phyloP scores from a whole-genome alignment of 2,329 filamentous ascomycete genomes.

The Aspergillus hortae region DNA sequence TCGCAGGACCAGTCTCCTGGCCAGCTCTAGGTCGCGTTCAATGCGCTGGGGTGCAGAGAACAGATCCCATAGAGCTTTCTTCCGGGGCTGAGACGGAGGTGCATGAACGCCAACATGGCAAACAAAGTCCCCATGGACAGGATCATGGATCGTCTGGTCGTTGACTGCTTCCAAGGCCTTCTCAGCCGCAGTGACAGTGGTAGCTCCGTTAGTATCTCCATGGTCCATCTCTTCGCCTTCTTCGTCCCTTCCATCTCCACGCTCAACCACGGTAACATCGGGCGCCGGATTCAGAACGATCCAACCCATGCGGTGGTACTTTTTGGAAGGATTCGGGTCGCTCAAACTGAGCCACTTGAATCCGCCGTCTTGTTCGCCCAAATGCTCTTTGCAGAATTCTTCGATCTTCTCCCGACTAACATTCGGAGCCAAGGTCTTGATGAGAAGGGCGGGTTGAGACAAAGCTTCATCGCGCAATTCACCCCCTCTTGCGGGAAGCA shows the following conservation, averaged over 20 bases:
- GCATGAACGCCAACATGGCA: slow-evolving; percentile 97
- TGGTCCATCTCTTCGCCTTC: slow-evolving; percentile 53
- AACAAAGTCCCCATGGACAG: slow-evolving; percentile 89
- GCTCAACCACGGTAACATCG: slow-evolving; percentile 65
- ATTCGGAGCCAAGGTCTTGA: slow-evolving; percentile 96
- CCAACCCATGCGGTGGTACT: slow-evolving; percentile 97
- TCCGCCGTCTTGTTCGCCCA: slow-evolving; percentile 85
- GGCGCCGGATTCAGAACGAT: slow-evolving; percentile 85
- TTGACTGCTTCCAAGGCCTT: slow-evolving; percentile 93
- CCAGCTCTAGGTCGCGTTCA: slow-evolving; percentile 81
- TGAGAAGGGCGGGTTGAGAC: slow-evolving; percentile 85
- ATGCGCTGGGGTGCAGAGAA: slow-evolving; percentile 93
- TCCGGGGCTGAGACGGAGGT: slow-evolving; percentile 77
- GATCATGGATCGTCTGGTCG: slow-evolving; percentile 93
- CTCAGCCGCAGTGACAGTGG: slow-evolving; percentile 59
- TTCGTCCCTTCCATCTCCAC: slow-evolving; percentile 70
- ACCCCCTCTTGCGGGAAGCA: slow-evolving; percentile 77
- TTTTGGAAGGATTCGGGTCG: slow-evolving; percentile 94
- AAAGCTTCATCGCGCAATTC: slow-evolving; percentile 87
- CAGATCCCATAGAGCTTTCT: slow-evolving; percentile 95
- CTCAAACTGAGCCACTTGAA: slow-evolving; percentile 96
- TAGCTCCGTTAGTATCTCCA: slow-evolving; percentile 30
- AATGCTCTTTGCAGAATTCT: slow-evolving; percentile 87
- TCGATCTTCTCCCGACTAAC: slow-evolving; percentile 93
- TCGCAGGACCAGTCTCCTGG: slow-evolving; percentile 75